These are phyloP conservation scores for Blastobotrys attinorum DNA, from an alignment of 805 yeast species.

Conservation along the genomic window DNA sequence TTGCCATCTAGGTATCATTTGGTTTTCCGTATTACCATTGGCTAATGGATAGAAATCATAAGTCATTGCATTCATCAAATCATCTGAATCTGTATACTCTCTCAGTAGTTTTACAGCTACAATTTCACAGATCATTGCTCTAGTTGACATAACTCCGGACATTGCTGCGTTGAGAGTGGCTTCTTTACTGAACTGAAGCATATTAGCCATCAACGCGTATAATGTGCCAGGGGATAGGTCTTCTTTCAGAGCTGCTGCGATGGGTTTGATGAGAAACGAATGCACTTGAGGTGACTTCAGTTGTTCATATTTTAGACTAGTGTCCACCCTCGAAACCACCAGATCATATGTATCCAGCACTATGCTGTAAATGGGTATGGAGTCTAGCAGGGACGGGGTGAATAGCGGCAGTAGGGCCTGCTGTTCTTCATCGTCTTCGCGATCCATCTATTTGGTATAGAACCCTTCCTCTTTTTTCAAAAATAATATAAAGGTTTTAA, in stretches of 20 bases:
- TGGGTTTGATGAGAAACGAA: constrained; percentile 40
- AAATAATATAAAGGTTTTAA: too few species aligned
- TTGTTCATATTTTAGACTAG: constrained; percentile 44
- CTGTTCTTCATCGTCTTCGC: constrained; percentile 9
- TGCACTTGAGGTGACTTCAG: constrained; percentile 44
- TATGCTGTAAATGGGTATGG: constrained; percentile 28
- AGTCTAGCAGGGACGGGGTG: constrained; percentile 24
- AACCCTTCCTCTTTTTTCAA: background rate
- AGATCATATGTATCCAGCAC: constrained; percentile 35
- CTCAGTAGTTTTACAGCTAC: constrained; percentile 42
- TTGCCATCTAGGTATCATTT: constrained; percentile 30
- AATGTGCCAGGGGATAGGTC: constrained; percentile 29
- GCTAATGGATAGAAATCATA: constrained; percentile 40
- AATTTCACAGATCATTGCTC: constrained; percentile 46
- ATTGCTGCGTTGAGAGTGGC: constrained; percentile 25
- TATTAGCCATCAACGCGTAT: constrained; percentile 32
- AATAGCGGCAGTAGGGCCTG: constrained; percentile 15
- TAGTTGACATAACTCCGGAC: constrained; percentile 33
- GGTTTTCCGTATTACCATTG: constrained; percentile 24
- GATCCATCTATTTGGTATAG: background rate
- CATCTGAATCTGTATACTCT: constrained; percentile 35
- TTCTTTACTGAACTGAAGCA: constrained; percentile 32
- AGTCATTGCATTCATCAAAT: constrained; percentile 40
- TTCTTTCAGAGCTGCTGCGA: constrained; percentile 30
- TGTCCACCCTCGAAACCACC: constrained; percentile 35